Evolutionary conservation across 1,284 basidiomycete genomes (phyloP), one percentile per base, ranked within the genome.

Genomic region (Apiotrichum mycotoxinovorans): DNA sequence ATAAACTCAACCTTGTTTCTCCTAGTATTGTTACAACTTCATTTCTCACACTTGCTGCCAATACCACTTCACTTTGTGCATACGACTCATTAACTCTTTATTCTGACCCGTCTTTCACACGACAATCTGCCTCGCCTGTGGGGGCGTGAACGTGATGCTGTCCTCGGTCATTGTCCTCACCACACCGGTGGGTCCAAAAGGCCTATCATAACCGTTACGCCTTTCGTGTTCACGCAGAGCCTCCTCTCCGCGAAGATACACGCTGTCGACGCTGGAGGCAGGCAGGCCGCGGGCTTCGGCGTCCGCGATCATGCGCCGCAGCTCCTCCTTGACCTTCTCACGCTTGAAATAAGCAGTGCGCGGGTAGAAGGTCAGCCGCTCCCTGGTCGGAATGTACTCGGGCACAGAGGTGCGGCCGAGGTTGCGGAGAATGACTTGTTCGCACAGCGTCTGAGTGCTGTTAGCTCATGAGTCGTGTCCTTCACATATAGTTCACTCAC

Each of bases 401-500:
- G 69, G 67, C 15, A 71, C 53, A 1, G 56, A 57, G 11, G 47
- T 42, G n/a, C 68, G 57, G 1, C 62, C 63, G 17, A 71, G 61
- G 3, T 56, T 61, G 12, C 64, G 61, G 8, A 71, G 64, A 38
- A 71, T 71, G 27, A 70, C 68, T 48, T 69, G 66, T 54, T 71
- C 69, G 52, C 62, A 62, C 14, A 69, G 63, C 5, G 66, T 67
- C 66, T 70, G 33, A 5, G 12, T 5, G 30, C 30, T 7, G n/a
- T n/a, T 7, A 30, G 30, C 1, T 17, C 38, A 23, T 60, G 34
- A 57, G 55, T 49, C 3, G 3, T 30, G 15, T 22, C 15, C 12
- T 38, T 17, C 18, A 17, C 9, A n/a, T 12, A 1, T 20, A 35
- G 15, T 30, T 3, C 11, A 55, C 67, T 58, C 58, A 67, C 67